Conservation (phyloP, 2,329 filamentous ascomycete species). For the Talaromyces albobiverticillius region DNA sequence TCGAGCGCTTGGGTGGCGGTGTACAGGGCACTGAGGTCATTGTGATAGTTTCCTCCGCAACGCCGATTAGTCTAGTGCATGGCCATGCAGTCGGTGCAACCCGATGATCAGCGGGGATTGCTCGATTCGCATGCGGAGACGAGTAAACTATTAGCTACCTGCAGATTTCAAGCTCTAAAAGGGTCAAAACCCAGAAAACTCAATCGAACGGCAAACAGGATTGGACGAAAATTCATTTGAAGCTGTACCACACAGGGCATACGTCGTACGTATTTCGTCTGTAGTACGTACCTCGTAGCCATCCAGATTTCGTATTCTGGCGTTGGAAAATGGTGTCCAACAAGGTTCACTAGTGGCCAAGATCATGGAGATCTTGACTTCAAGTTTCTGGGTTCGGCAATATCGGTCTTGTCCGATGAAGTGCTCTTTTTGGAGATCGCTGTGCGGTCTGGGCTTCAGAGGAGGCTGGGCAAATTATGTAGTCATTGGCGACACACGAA, state of each 20-base stretch:
- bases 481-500: not conserved
- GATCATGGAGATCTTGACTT: not conserved
- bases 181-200: not conserved
- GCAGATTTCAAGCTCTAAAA: not conserved
- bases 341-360: not conserved
- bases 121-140: not conserved
- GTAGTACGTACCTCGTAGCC: not conserved
- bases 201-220: not conserved
- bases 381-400: not conserved
- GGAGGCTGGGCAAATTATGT: not conserved
- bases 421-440: not conserved
- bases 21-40: not conserved
- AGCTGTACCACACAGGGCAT: not conserved
- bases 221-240: not conserved
- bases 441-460: not conserved
- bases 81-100: not conserved
- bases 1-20: not conserved
- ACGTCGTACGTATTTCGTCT: not conserved
- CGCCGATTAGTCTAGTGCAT: not conserved
- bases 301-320: not conserved
- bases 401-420: not conserved
- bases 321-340: not conserved
- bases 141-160: not conserved
- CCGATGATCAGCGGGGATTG: not conserved
- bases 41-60: slow-evolving; percentile 4